These are phyloP conservation scores for Globisporangium cylindrosporum DNA, from an alignment of 352 stramenopile genomes.

Conservation along the genomic window DNA sequence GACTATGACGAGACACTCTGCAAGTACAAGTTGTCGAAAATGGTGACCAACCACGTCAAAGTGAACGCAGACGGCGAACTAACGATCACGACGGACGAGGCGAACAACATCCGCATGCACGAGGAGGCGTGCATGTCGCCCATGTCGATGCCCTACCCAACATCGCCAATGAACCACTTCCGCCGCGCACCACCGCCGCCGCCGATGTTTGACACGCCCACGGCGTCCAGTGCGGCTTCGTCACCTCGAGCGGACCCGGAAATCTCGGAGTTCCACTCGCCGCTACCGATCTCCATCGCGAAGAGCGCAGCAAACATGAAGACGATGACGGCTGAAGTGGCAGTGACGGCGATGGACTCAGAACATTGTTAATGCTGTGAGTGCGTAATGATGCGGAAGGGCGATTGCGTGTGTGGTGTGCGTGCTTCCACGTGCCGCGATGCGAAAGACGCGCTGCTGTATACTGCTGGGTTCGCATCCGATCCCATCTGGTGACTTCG, in stretches of 20 bases:
- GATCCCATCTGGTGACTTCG: neutral
- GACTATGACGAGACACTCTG: constrained; percentile 60
- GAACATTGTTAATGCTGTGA: neutral
- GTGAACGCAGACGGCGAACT: constrained; percentile 43
- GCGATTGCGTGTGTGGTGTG: too few relatives aligned
- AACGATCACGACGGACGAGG: constrained; percentile 44
- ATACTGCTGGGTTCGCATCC: neutral
- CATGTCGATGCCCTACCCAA: constrained; percentile 50
- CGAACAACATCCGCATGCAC: constrained; percentile 46
- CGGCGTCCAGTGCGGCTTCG: constrained; percentile 34
- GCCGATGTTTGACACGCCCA: constrained; percentile 15
- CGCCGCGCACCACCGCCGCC: constrained; percentile 41
- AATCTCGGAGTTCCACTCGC: neutral
- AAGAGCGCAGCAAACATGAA: constrained; percentile 2
- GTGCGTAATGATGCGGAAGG: neutral
- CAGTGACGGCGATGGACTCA: neutral
- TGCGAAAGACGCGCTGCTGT: neutral
- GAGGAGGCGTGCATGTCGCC: constrained; percentile 39
- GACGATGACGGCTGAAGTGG: neutral
- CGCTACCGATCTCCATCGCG: neutral
- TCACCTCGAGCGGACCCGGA: constrained; percentile 19
- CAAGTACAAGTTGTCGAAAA: constrained; percentile 63
- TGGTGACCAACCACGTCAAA: constrained; percentile 60
- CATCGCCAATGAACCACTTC: constrained; percentile 68
- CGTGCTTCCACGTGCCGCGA: neutral